phyloP scores from a whole-genome alignment of 2,329 filamentous ascomycete genomes.

The Thielaviopsis euricoi region DNA sequence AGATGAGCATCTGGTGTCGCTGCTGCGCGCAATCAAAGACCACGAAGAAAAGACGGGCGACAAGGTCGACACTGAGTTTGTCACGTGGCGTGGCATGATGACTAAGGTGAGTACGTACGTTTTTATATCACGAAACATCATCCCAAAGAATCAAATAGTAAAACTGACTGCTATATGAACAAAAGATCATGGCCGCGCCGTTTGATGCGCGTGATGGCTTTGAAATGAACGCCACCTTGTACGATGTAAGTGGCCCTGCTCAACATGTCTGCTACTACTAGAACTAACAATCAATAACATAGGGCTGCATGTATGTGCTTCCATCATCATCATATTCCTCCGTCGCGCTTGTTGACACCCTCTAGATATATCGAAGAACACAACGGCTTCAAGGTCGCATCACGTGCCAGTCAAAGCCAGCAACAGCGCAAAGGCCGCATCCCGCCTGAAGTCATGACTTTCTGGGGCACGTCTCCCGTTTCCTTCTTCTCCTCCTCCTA shows the following conservation, averaged over 20 bases:
- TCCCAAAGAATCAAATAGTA: not conserved
- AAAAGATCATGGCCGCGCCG: conserved; percentile 66
- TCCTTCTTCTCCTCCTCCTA: not conserved
- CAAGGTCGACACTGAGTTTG: conserved; percentile 57
- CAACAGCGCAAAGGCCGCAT: conserved; percentile 26
- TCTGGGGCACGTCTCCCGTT: conserved; percentile 50
- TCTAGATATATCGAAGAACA: conserved; percentile 84
- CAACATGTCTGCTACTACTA: not conserved
- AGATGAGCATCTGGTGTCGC: conserved; percentile 78
- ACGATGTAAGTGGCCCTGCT: conserved; percentile 45
- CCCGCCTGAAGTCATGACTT: conserved; percentile 72
- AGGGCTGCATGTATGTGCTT: conserved; percentile 36
- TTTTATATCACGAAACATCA: too few relatives aligned
- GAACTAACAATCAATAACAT: not conserved
- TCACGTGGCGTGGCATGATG: conserved; percentile 98
- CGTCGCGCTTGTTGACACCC: not conserved
- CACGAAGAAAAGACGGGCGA: conserved; percentile 53
- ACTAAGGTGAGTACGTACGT: conserved; percentile 53
- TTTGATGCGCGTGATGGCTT: conserved; percentile 77
- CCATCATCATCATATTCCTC: not conserved
- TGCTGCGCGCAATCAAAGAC: conserved; percentile 59
- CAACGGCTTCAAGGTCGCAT: conserved; percentile 51
- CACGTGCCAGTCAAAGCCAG: conserved; percentile 35
- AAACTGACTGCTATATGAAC: conserved; percentile 10
- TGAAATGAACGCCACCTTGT: conserved; percentile 87